phyloP scores from a whole-genome alignment of 352 stramenopile genomes.

The Phytophthora hybrid region DNA sequence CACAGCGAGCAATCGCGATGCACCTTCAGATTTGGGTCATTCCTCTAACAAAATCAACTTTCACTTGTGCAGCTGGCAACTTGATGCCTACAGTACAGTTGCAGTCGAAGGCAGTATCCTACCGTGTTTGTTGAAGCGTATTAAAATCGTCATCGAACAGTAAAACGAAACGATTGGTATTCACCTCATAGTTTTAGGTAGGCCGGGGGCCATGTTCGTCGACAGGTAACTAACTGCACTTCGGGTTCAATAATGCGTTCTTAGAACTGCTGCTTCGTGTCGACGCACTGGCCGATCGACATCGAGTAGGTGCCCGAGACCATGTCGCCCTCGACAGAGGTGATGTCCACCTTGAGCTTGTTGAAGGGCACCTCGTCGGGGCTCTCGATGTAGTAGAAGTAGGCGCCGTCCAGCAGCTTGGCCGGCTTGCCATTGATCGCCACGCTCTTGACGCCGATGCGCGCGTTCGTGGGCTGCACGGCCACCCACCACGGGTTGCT shows the following conservation, averaged over 20 bases:
- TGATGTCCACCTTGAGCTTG: constrained; percentile 32
- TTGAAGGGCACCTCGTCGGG: constrained; percentile 28
- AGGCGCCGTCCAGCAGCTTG: constrained; percentile 35
- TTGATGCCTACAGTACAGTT: too few relatives aligned
- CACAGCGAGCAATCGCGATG: background rate
- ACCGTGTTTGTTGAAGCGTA: too few relatives aligned
- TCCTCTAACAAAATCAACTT: background rate
- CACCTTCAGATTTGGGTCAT: constrained; percentile 4
- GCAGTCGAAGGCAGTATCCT: too few relatives aligned
- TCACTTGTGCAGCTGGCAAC: background rate
- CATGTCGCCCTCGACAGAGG: constrained; percentile 21
- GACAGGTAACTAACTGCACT: constrained; percentile 10
- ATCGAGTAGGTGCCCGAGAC: constrained; percentile 40
- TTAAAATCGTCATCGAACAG: constrained; percentile 9
- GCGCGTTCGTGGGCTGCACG: constrained; percentile 39
- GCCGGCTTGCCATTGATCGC: constrained; percentile 34
- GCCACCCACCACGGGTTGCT: constrained; percentile 38
- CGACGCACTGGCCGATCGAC: constrained; percentile 24
- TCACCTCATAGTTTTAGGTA: constrained; percentile 14
- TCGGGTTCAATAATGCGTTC: background rate
- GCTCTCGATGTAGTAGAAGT: constrained; percentile 40
- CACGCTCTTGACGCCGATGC: constrained; percentile 27
- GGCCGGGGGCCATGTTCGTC: background rate
- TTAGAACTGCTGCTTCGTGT: constrained; percentile 39
- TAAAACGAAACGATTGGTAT: constrained; percentile 38